Base-by-base conservation (phyloP, 352 stramenopile species). In the Phytophthora europaea region DNA sequence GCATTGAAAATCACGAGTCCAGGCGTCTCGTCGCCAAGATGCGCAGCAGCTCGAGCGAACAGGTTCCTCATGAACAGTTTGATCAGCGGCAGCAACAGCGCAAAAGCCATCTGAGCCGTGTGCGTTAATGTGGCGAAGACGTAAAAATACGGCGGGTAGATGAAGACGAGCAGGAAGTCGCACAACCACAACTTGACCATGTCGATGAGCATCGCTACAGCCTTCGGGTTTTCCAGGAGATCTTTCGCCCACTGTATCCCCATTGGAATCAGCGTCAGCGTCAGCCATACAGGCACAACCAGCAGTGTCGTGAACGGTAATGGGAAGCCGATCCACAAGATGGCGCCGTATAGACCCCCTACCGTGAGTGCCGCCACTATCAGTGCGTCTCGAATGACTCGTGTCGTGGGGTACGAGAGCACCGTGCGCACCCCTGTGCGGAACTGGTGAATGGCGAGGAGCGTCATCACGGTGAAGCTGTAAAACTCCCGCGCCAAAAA, bases 141-240 rank as follows among this genome's bases (percentile, higher is more conserved):
- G 66, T 73, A 73, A 16, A 55, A 73, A 48, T 73, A 73, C 7
- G 54, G 50, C 7, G 58, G 66, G 38, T 73, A 73, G 16, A 67
- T 63, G n/a, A 52, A 48, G 7, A 55, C 66, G 16, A 67, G 51
- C 6, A 38, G 31, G 18, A 64, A 45, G 9, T 72, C 55, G 36
- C 65, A 72, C 34, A 59, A 16, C 65, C 65, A 73, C 6, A 73
- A 28, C 58, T 73, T 73, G 10, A 67, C 3, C 26, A 48, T 47
- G n/a, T 43, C 52, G 18, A 58, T 10, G 22, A 68, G 26, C 40
- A 68, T 48, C 18, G 22, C 16, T 13, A 40, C 18, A 2, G 40
- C 51, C 38, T 62, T 54, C 0, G 51, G 23, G 1, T 20, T 54
- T 16, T 52, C 18, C 10, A 60, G 51, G 20, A 73, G 16, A 3